Conservation (phyloP, 2,329 filamentous ascomycete genomes). For the Xylariomycetidae sp. region DNA sequence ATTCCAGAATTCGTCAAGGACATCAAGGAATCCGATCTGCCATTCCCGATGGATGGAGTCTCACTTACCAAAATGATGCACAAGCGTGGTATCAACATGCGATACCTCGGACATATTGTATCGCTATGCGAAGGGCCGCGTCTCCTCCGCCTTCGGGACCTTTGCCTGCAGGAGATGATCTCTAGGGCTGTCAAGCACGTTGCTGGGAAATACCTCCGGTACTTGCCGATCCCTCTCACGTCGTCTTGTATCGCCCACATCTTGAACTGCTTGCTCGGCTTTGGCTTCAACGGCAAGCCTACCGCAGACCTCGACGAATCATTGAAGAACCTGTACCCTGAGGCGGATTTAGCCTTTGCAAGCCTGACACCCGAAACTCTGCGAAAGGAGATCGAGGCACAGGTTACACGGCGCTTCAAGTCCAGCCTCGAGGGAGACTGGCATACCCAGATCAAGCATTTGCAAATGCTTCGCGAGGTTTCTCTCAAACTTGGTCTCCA, state of each 20-base stretch:
- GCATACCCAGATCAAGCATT: constrained; percentile 61
- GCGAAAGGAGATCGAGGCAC: constrained; percentile 62
- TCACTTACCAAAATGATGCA: constrained; percentile 85
- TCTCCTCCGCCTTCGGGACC: constrained; percentile 69
- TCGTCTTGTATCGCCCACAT: constrained; percentile 78
- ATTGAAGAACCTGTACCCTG: constrained; percentile 71
- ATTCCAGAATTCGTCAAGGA: constrained; percentile 85
- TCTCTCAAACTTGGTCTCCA: constrained; percentile 87
- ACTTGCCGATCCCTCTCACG: constrained; percentile 75
- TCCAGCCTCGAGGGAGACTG: constrained; percentile 68
- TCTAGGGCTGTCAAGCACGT: constrained; percentile 95
- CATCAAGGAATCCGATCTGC: constrained; percentile 85
- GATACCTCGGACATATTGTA: constrained; percentile 87
- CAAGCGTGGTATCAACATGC: constrained; percentile 94
- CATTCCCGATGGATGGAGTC: constrained; percentile 97
- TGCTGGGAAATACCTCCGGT: constrained; percentile 71
- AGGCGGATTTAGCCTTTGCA: constrained; percentile 78
- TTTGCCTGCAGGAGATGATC: constrained; percentile 89
- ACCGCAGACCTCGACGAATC: constrained; percentile 70
- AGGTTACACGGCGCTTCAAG: constrained; percentile 71
- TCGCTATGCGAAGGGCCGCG: constrained; percentile 65
- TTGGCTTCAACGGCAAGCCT: constrained; percentile 71
- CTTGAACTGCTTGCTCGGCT: constrained; percentile 87
- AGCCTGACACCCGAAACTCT: constrained; percentile 70
- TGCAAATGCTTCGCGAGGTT: constrained; percentile 86